These are phyloP conservation scores for Populus tomentosa DNA, from an alignment of 441 rosid genomes.

Conservation along the genomic window DNA sequence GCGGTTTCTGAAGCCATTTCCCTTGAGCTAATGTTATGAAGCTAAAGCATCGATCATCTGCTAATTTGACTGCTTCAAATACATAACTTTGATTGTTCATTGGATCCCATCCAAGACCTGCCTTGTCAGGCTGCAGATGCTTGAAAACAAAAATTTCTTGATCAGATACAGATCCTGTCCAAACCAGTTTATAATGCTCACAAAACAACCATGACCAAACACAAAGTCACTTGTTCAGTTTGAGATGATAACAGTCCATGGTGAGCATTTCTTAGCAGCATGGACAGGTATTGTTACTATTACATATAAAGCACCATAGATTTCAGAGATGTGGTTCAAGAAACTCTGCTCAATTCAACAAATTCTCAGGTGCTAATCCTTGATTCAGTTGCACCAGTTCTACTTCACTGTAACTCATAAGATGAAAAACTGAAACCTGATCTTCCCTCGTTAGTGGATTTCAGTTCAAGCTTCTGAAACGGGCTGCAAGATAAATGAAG, in stretches of 20 bases:
- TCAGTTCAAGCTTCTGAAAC: constrained; percentile 88
- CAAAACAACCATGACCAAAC: not conserved
- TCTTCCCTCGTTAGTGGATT: constrained; percentile 70
- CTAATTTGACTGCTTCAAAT: not conserved
- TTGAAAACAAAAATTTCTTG: not conserved
- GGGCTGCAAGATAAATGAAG: constrained; percentile 50
- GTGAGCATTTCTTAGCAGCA: not conserved
- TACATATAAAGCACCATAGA: not conserved
- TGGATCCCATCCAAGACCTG: not conserved
- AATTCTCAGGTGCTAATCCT: not conserved
- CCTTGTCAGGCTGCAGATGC: not conserved
- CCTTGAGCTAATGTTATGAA: not conserved
- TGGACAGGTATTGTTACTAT: not conserved
- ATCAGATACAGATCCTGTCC: not conserved
- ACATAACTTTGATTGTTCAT: not conserved
- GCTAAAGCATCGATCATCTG: not conserved
- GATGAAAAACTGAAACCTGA: constrained; percentile 79
- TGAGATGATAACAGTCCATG: not conserved
- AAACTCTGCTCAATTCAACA: not conserved
- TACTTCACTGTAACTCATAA: constrained; percentile 69
- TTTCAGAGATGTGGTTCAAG: not conserved
- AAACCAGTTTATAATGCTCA: not conserved
- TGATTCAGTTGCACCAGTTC: not conserved
- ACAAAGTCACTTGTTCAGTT: not conserved
- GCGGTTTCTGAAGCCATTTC: not conserved